A percentile compares a stretch with the other conserved stretches of the same genome.
phyloP scores from a whole-genome alignment of 1,284 basidiomycete species.

The Neotropicomus parvogracilis region DNA sequence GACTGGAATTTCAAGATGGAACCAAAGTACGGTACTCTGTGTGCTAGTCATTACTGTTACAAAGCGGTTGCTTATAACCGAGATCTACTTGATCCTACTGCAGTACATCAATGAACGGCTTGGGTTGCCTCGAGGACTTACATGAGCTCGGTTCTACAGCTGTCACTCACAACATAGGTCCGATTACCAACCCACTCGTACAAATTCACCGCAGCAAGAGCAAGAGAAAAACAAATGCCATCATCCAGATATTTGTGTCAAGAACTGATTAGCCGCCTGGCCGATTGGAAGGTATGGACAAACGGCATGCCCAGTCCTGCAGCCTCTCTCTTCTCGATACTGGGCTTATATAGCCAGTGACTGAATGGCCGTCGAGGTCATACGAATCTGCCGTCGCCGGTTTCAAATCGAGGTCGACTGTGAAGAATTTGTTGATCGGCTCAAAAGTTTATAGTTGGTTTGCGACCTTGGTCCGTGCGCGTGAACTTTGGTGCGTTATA shows the following conservation, averaged over 20 bases:
- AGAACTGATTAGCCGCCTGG: slow-evolving; percentile 67
- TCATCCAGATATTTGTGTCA: slow-evolving; percentile 41
- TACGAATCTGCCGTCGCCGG: slow-evolving; percentile 25
- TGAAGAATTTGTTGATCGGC: slow-evolving; percentile 35
- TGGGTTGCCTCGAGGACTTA: neutral
- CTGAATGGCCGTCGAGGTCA: slow-evolving; percentile 25
- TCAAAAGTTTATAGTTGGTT: slow-evolving; percentile 22
- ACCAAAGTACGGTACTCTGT: neutral
- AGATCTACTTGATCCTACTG: slow-evolving; percentile 4
- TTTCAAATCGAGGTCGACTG: slow-evolving; percentile 59
- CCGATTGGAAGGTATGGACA: slow-evolving; percentile 43
- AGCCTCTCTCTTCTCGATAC: slow-evolving; percentile 41
- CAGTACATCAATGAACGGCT: slow-evolving; percentile 2
- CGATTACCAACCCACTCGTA: slow-evolving; percentile 4
- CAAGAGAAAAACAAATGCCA: neutral
- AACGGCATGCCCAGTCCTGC: slow-evolving; percentile 71
- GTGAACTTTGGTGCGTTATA: slow-evolving; percentile 21
- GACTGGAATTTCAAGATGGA: neutral
- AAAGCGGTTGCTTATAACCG: neutral
- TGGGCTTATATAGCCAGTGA: slow-evolving; percentile 12
- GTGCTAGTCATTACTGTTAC: too few species aligned
- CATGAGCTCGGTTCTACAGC: neutral
- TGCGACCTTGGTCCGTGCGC: slow-evolving; percentile 55
- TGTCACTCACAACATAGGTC: neutral
- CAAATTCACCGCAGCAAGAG: neutral